phyloP scores from a whole-genome alignment of 176 grass and related monocot genomes.

The Carex kokanica region DNA sequence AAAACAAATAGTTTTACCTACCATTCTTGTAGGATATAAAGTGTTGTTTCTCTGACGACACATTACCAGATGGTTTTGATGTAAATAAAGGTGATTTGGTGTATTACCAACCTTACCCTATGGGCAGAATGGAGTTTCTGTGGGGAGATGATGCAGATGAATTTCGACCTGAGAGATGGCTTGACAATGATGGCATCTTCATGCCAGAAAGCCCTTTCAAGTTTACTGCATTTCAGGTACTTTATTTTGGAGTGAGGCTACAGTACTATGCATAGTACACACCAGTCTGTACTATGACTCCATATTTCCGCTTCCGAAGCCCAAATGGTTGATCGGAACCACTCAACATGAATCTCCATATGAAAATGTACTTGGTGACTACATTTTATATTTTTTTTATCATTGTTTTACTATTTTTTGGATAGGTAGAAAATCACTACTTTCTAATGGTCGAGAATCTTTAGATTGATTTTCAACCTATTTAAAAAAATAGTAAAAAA shows the following conservation, averaged over 20 bases:
- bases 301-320: no score
- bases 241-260: not conserved
- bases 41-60: constrained; percentile 65
- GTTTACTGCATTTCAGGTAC: constrained; percentile 79
- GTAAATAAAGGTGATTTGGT: constrained; percentile 68
- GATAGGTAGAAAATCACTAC: no score
- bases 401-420: no score
- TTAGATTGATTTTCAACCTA: no score
- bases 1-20: not conserved
- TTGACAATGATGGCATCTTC: constrained; percentile 42
- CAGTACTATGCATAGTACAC: no score
- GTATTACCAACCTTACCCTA: constrained; percentile 66
- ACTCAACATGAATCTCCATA: no score
- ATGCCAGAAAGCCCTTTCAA: constrained; percentile 62
- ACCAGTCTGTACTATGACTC: no score
- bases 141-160: constrained; percentile 68
- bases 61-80: constrained; percentile 51
- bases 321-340: no score
- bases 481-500: no score
- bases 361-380: no score
- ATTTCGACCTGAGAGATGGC: constrained; percentile 79
- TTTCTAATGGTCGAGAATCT: no score
- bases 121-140: constrained; percentile 79
- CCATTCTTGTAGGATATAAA: constrained; percentile 43
- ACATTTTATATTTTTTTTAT: no score